These are phyloP conservation scores for Colletotrichum aenigma DNA, from an alignment of 2,329 filamentous ascomycete species.

Conservation along the genomic window DNA sequence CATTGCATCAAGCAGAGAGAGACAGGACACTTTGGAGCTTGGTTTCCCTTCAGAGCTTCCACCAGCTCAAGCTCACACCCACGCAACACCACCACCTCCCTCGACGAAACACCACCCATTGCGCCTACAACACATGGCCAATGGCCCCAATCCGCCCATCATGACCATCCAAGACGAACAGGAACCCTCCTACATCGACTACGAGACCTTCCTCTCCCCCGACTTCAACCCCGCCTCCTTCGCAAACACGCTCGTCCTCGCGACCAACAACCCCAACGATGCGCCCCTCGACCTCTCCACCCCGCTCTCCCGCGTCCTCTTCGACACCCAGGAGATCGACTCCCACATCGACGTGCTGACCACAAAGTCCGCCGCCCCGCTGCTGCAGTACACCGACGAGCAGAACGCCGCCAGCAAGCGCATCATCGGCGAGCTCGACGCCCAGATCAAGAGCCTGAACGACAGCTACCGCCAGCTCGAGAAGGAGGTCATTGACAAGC, in stretches of 20 bases:
- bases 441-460: conserved; percentile 79
- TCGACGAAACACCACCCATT: background rate
- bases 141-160: background rate
- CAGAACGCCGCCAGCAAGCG: conserved; percentile 75
- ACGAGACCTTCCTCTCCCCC: conserved; percentile 86
- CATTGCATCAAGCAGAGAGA: background rate
- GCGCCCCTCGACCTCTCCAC: conserved; percentile 91
- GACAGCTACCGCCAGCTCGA: conserved; percentile 86
- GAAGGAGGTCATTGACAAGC: conserved; percentile 83
- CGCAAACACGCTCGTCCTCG: conserved; percentile 85
- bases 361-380: conserved; percentile 79
- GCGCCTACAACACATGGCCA: background rate
- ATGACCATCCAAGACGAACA: conserved; percentile 47
- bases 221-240: conserved; percentile 82
- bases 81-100: background rate
- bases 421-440: conserved; percentile 78
- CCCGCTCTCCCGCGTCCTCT: conserved; percentile 89
- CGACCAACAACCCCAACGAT: conserved; percentile 92
- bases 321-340: conserved; percentile 96
- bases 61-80: background rate
- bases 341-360: conserved; percentile 92
- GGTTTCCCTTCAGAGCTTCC: background rate
- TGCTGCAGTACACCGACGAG: conserved; percentile 77
- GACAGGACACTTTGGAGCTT: conserved; percentile 16
- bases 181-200: conserved; percentile 90